Base-by-base conservation (phyloP, 1,139 yeast species). In the Geotrichum bryndzae region DNA sequence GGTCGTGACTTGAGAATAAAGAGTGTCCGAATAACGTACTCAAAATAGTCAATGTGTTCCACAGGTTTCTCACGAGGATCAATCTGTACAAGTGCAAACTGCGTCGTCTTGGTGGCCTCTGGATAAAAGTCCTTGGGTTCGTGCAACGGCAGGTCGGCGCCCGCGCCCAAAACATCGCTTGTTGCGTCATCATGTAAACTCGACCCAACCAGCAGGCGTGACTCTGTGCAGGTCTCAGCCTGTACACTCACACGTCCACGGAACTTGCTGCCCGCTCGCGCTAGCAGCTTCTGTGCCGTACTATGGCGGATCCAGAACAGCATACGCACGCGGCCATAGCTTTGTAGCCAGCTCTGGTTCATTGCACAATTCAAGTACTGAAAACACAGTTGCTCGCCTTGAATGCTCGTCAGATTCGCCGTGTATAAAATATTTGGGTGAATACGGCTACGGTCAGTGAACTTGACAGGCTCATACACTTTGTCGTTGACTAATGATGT, bases 321-420 rank as follows among this genome's bases (percentile, higher is more conserved):
- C 86, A 88, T 83, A 63, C 88, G 77, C 1, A 88, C 90, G 59
- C 88, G 78, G 0, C 96, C 96, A 71, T 81, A 88, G 66, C 79
- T 78, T 67, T 86, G 88, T 18, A 89, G 72, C 97, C 96, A 90
- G 69, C 88, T 88, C 58, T 82, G 79, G 70, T 86, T 81, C 0
- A 83, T 84, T 53, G 87, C 77, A 72, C 96, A 88, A 68, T 81
- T 81, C 41, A 88, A 73, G 85, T 92, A 88, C 74, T 90, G 96
- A 57, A 89, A 87, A 50, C 87, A 73, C 31, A 89, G 78, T 56
- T 87, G 83, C 71, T 88, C 96, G 6, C 90, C 90, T 63, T 77
- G 80, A 33, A 77, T 73, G 45, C 81, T 79, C 0, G 89, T 78
- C 57, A 88, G 77, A 70, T 88, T 87, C 0, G 86, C 96, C 1